phyloP scores from a whole-genome alignment of 1,284 basidiomycete genomes.

The Ganoderma lucidum region DNA sequence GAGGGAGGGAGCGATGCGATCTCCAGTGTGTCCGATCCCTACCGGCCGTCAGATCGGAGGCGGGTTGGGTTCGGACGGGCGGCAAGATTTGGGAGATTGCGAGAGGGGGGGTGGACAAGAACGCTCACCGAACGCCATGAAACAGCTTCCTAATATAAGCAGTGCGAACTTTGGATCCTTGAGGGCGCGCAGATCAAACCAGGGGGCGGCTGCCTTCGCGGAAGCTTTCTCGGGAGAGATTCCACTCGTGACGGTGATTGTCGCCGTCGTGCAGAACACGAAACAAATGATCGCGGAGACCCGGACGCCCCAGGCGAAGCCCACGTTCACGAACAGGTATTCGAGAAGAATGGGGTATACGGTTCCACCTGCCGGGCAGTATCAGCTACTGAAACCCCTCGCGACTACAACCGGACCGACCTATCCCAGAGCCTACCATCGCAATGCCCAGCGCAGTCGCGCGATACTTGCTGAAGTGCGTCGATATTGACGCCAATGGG shows the following conservation, averaged over 20 bases:
- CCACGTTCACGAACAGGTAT: conserved; percentile 59
- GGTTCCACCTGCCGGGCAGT: conserved; percentile 58
- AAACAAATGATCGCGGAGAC: conserved; percentile 45
- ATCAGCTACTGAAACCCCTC: conserved; percentile 13
- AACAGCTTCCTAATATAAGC: conserved; percentile 41
- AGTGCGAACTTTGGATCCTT: conserved; percentile 42
- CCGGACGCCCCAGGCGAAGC: conserved; percentile 67
- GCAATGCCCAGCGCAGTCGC: conserved; percentile 62
- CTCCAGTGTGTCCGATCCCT: conserved; percentile 12
- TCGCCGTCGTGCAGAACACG: conserved; percentile 40
- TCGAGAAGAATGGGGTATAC: conserved; percentile 73
- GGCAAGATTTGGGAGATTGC: conserved; percentile 7
- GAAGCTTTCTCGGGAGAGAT: conserved; percentile 26
- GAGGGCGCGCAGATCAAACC: conserved; percentile 41
- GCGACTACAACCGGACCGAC: conserved; percentile 27
- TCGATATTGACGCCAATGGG: conserved; percentile 41
- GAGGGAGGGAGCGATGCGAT: conserved; percentile 4
- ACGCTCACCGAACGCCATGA: conserved; percentile 42
- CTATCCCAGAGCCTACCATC: conserved; percentile 45
- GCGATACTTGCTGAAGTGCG: conserved; percentile 66
- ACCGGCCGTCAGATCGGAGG: conserved; percentile 10
- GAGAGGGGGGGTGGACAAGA: background rate
- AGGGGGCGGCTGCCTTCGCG: conserved; percentile 23
- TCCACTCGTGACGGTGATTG: conserved; percentile 40
- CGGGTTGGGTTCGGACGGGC: conserved; percentile 10